A percentile compares a stretch with the other conserved stretches of the same genome.
Conservation (phyloP, 1,139 yeast genomes). For the Suhomyces kunorum region DNA sequence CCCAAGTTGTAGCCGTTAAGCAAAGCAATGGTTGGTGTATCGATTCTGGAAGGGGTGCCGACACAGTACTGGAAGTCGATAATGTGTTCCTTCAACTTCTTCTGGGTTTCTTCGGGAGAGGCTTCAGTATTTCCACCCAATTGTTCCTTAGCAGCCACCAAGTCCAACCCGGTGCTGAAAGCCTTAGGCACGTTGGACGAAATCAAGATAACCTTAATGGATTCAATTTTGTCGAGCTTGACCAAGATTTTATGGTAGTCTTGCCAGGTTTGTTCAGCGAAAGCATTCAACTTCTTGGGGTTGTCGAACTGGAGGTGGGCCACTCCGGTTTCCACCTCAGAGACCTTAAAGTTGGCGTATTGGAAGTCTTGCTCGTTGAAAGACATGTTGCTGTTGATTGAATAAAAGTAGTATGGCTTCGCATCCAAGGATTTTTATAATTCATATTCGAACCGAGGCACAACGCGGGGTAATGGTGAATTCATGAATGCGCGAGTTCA, state of each 20-base stretch:
- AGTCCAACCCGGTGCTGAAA: constrained; percentile 69
- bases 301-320: constrained; percentile 65
- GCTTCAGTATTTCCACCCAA: constrained; percentile 9
- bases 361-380: constrained; percentile 26
- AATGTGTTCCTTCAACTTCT: constrained; percentile 43
- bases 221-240: constrained; percentile 46
- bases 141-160: constrained; percentile 39
- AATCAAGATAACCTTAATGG: constrained; percentile 54
- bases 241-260: constrained; percentile 55
- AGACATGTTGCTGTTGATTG: constrained; percentile 4
- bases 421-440: constrained; percentile 3
- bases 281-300: constrained; percentile 63
- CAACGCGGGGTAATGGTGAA: constrained; percentile 8
- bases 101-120: constrained; percentile 21
- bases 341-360: constrained; percentile 42
- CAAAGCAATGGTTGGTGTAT: constrained; percentile 51
- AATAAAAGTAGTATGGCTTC: not conserved
- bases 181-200: constrained; percentile 58
- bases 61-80: constrained; percentile 60
- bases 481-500: too few relatives aligned
- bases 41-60: constrained; percentile 46
- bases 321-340: constrained; percentile 49
- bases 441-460: constrained; percentile 5
- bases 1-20: constrained; percentile 57
- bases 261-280: constrained; percentile 53